Conservation (phyloP, 306 rosid genomes). For the Ziziphus jujuba region DNA sequence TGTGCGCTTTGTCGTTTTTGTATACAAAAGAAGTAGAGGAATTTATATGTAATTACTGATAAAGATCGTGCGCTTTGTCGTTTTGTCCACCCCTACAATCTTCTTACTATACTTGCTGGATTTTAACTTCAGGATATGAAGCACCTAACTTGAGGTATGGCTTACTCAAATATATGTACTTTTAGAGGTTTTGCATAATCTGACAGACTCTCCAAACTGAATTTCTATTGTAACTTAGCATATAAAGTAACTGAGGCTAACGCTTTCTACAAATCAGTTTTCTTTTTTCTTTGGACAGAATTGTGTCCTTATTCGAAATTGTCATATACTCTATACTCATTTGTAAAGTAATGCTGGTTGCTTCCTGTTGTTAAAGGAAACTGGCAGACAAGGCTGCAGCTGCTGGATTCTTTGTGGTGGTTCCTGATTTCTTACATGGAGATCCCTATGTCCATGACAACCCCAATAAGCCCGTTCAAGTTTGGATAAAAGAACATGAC, state of each 20-base stretch:
- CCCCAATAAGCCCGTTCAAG: too few relatives aligned
- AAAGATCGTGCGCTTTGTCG: too few relatives aligned
- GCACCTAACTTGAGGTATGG: slow-evolving; percentile 57
- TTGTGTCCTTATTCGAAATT: too few relatives aligned
- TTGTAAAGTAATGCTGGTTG: too few relatives aligned
- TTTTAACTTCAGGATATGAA: slow-evolving; percentile 55
- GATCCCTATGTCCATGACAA: slow-evolving; percentile 61
- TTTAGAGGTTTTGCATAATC: background rate
- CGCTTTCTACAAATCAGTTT: too few relatives aligned
- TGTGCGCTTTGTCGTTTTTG: too few relatives aligned
- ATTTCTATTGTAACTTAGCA: too few relatives aligned
- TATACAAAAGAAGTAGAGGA: too few relatives aligned
- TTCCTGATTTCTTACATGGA: slow-evolving; percentile 59
- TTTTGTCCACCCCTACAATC: background rate
- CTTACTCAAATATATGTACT: background rate
- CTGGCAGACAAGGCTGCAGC: slow-evolving; percentile 56
- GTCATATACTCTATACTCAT: too few relatives aligned
- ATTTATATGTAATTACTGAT: too few relatives aligned
- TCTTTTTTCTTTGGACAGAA: background rate
- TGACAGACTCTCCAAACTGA: too few relatives aligned
- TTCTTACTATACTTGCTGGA: background rate
- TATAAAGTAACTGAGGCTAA: too few relatives aligned
- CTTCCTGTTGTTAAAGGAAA: slow-evolving; percentile 40
- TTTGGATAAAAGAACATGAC: slow-evolving; percentile 44
- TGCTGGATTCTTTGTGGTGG: slow-evolving; percentile 53